Evolutionary conservation across 306 rosid species (phyloP), one percentile per base, ranked within the genome.

Genomic region (Cercis canadensis): DNA sequence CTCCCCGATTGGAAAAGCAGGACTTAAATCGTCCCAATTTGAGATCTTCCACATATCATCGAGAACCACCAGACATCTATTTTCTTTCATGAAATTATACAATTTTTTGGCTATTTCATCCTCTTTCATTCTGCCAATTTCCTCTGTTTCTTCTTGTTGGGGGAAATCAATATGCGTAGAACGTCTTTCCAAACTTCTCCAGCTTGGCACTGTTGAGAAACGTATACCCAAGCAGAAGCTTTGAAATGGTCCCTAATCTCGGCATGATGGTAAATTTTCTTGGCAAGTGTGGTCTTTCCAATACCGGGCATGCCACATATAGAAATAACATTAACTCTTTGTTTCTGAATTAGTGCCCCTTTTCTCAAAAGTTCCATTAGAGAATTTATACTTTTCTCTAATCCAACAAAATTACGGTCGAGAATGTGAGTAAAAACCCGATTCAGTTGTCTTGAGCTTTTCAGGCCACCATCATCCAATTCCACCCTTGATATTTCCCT

Each of bases 271-370:
- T 59, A 76, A 4, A 52, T 33, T 29, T 57, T 19, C 70, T 59
- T 76, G 56, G 75, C 75, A 1, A 68, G 70, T 3, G 75, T 76
- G 52, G 81, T 76, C 57, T 69, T 76, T 2, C 80, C 80, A 7
- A 76, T 2, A 1, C 80, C 80, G 0, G 64, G 64, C 80, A 76
- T 76, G 4, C 80, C 80, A 3, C 37, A 65, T 0, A 75, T 41
- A 10, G 69, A 75, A 17, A 59, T 24, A 16, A 75, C 45, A 4
- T 64, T n/a, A 2, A 18, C 53, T 5, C 53, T 17, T 47, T n/a
- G 54, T 36, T 58, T 64, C 51, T 75, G 29, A 24, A 24, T 24
- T 24, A 3, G 29, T 1, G 29, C 29, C 29, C 29, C 56, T 4
- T 32, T 40, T 51, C 11, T 11, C 24, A 75, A 15, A 51, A 24